Conservation (phyloP, 2,329 filamentous ascomycete genomes). For the Fusarium sp. region DNA sequence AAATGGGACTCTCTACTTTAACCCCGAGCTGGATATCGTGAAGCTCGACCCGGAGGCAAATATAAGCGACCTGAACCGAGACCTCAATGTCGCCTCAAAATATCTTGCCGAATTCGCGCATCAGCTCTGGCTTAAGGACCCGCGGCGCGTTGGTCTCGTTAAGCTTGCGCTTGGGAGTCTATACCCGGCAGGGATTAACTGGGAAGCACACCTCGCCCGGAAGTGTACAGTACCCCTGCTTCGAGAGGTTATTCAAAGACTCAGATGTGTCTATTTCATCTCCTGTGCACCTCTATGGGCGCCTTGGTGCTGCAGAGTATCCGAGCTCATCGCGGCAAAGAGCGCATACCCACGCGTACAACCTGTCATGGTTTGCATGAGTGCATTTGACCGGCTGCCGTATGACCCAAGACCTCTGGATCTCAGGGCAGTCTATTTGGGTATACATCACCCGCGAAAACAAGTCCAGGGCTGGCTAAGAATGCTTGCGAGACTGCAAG, state of each 20-base stretch:
- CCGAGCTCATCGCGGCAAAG: not conserved
- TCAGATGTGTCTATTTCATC: not conserved
- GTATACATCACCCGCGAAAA: not conserved
- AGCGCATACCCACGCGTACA: not conserved
- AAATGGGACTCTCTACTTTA: not conserved
- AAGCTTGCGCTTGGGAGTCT: not conserved
- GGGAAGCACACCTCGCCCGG: not conserved
- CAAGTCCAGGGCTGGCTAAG: not conserved
- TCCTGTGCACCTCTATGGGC: not conserved
- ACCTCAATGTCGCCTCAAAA: not conserved
- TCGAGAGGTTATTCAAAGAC: not conserved
- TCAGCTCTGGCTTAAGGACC: not conserved
- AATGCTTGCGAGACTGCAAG: conserved; percentile 1
- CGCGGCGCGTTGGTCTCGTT: not conserved
- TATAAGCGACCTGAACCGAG: not conserved
- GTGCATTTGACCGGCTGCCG: not conserved
- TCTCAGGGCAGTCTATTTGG: not conserved
- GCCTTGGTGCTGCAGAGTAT: not conserved
- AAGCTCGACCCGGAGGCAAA: not conserved
- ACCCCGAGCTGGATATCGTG: not conserved
- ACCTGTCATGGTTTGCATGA: not conserved
- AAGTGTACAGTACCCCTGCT: not conserved
- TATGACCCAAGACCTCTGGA: not conserved
- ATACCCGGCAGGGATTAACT: not conserved
- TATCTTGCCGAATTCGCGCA: not conserved